Evolutionary conservation across 108 stramenopile genomes (phyloP), one percentile per base, ranked within the genome.

Genomic region (Cyclotella distinguenda): DNA sequence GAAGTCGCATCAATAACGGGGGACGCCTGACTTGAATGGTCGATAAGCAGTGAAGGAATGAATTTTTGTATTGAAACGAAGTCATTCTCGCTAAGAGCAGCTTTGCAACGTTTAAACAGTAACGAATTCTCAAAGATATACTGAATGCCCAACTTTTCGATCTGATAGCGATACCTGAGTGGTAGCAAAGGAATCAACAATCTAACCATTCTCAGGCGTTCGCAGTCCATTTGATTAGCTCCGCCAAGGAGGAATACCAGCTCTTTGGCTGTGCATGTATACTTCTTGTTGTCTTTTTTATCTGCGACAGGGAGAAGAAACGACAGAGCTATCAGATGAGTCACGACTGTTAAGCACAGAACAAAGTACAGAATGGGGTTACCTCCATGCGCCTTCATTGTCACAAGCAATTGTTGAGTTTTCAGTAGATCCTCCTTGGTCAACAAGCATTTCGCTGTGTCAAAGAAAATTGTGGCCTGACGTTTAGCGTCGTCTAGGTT

Each of bases 151-250:
- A 80, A 33, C 46, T 65, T 75, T 42, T 84, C 62, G 21, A 80
- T 52, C 25, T 84, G 65, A 23, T 61, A 61, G 21, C 74, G 72
- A 52, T 72, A 77, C 26, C 72, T 75, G 18, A 65, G 40, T 30
- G 89, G 89, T 13, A 89, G 46, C 2, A 93, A 77, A 45, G 85
- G 74, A 33, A 86, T 79, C 7, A 93, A 64, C 6, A 81, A 52
- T 15, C 32, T 31, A 8, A 93, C 60, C 66, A 93, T 39, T 45
- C 71, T 47, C 22, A 80, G 64, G 50, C 68, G 73, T 19, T 62
- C 40, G 15, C 53, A 32, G 16, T 51, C 63, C 9, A 39, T 68
- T 16, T 69, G 33, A 19, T 43, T 21, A 32, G 8, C 33, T 22
- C 62, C 46, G 25, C 49, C 62, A 39, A 79, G 39, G 11, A 79